Percentiles rank a stretch among this genome's conserved stretches.
Evolutionary conservation across 805 yeast species (phyloP).

Genomic region (Saccharomycopsis capsularis): DNA sequence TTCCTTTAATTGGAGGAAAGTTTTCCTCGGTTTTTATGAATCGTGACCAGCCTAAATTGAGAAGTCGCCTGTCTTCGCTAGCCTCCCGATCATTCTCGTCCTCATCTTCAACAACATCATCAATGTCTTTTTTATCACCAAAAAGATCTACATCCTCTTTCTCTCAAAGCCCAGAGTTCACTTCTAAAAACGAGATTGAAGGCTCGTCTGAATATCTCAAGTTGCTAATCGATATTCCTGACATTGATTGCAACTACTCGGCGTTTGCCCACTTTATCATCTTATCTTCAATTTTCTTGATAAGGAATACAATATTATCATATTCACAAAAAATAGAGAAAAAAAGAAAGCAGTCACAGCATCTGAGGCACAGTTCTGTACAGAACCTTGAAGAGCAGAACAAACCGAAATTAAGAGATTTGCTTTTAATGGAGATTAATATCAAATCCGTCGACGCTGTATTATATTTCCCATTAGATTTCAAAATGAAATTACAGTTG

Average conservation of each 20-base stretch:
- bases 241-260: constrained; percentile 32
- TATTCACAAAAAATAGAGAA: constrained; percentile 14
- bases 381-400: constrained; percentile 10
- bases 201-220: not conserved
- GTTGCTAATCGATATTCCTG: constrained; percentile 22
- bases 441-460: constrained; percentile 26
- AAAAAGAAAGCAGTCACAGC: constrained; percentile 20
- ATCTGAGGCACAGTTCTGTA: not conserved
- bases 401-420: constrained; percentile 23
- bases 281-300: constrained; percentile 38
- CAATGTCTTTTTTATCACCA: too few relatives aligned
- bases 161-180: too few relatives aligned
- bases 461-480: constrained; percentile 40
- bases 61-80: too few relatives aligned
- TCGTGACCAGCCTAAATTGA: too few relatives aligned
- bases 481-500: constrained; percentile 42
- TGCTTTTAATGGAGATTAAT: constrained; percentile 24
- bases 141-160: too few relatives aligned
- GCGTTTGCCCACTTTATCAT: constrained; percentile 39
- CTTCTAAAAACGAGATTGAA: not conserved
- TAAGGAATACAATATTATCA: constrained; percentile 35
- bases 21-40: constrained; percentile 24
- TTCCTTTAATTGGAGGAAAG: constrained; percentile 26
- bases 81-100: too few relatives aligned
- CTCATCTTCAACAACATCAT: too few relatives aligned